These are phyloP conservation scores for Hirschfeldia incana DNA, from an alignment of 345 rosid genomes.

Conservation along the genomic window DNA sequence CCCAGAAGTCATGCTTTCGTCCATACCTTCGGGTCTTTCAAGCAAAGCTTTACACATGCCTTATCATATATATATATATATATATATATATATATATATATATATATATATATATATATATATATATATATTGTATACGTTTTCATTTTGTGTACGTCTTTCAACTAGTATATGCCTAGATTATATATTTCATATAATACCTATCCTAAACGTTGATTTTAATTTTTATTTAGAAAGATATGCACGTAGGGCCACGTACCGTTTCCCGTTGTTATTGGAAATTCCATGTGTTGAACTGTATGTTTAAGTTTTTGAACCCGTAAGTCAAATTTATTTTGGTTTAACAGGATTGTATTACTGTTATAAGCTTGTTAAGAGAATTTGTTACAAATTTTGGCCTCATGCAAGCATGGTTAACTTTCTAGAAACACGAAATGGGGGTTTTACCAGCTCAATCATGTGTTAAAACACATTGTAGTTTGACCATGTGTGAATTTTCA, in stretches of 20 bases:
- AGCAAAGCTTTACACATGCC: constrained; percentile 32
- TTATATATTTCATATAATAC: background rate
- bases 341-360: background rate
- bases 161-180: background rate
- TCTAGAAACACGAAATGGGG: background rate
- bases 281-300: background rate
- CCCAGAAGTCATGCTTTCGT: constrained; percentile 28
- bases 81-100: too few relatives aligned
- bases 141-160: constrained; percentile 3
- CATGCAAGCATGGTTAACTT: constrained; percentile 16
- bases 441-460: constrained; percentile 21
- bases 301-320: background rate
- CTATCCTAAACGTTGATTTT: background rate
- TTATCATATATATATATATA: background rate
- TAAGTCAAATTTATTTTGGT: background rate
- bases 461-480: background rate
- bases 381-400: constrained; percentile 1
- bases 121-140: background rate
- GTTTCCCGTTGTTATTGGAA: background rate
- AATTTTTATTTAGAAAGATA: background rate
- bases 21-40: constrained; percentile 38
- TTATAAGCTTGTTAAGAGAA: background rate
- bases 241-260: constrained; percentile 6
- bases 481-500: constrained; percentile 27
- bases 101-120: too few relatives aligned